Percentiles rank a stretch among this genome's conserved stretches.
Evolutionary conservation across 2,329 filamentous ascomycete species (phyloP).

Genomic region (Macrophomina phaseolina): DNA sequence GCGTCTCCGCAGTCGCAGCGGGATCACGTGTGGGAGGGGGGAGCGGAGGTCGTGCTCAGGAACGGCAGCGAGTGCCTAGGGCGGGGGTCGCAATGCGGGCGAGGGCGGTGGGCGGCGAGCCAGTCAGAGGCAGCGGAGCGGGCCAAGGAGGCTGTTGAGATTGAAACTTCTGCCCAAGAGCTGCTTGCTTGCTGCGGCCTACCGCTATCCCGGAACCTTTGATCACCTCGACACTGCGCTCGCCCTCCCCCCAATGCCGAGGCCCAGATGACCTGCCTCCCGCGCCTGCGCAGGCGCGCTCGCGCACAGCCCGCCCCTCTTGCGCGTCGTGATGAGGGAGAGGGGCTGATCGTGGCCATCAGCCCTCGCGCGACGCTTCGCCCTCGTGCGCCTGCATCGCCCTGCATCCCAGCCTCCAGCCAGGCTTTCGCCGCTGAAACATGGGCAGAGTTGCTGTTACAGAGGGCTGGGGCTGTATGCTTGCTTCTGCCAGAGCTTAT

Average conservation of each 20-base stretch:
- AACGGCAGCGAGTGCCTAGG: background rate
- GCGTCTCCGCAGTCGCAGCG: background rate
- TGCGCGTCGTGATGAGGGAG: too few relatives aligned
- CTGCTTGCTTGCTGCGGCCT: conserved; percentile 5
- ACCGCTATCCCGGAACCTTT: conserved; percentile 12
- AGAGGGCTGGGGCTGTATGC: background rate
- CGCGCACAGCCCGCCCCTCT: background rate
- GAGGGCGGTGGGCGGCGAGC: background rate
- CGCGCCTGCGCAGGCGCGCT: background rate
- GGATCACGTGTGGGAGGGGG: conserved; percentile 2
- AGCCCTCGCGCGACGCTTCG: background rate
- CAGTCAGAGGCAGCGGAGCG: conserved; percentile 11
- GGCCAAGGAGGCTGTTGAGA: conserved; percentile 3
- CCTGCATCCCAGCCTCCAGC: background rate
- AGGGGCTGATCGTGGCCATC: too few relatives aligned
- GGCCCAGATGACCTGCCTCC: background rate
- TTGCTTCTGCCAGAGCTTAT: background rate
- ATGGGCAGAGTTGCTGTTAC: background rate
- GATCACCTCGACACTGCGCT: background rate
- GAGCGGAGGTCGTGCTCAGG: background rate
- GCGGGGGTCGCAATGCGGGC: conserved; percentile 5
- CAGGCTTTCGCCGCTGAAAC: conserved; percentile 15
- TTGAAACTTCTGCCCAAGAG: conserved; percentile 25
- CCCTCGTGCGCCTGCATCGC: too few relatives aligned
- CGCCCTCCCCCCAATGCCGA: background rate